phyloP scores from a whole-genome alignment of 1,139 yeast genomes.

The Saccharomyces uvarum region DNA sequence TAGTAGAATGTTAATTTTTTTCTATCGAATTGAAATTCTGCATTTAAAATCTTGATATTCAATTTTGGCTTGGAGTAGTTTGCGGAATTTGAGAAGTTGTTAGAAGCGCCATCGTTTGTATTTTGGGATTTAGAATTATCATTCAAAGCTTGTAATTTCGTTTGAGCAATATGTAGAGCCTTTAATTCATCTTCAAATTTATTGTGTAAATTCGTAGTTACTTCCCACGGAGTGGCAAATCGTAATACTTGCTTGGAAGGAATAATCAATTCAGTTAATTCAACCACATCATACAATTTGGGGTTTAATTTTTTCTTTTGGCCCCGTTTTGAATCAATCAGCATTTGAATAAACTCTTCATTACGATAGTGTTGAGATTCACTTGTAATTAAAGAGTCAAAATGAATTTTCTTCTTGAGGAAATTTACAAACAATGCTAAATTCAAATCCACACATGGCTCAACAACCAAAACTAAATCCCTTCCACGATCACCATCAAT shows the following conservation, averaged over 20 bases:
- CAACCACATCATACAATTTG: conserved; percentile 32
- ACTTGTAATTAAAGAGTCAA: conserved; percentile 30
- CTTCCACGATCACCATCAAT: conserved; percentile 96
- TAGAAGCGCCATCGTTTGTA: conserved; percentile 3
- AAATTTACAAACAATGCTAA: conserved; percentile 79
- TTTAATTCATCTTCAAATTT: conserved; percentile 40
- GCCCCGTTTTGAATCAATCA: conserved; percentile 23
- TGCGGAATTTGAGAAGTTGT: background rate
- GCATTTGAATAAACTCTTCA: conserved; percentile 21
- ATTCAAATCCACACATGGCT: conserved; percentile 58
- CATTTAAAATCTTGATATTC: conserved; percentile 50
- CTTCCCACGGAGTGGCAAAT: conserved; percentile 36
- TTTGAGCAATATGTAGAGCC: conserved; percentile 38
- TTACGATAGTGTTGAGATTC: conserved; percentile 27
- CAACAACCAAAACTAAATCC: conserved; percentile 76
- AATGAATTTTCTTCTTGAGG: conserved; percentile 51
- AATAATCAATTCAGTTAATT: conserved; percentile 31
- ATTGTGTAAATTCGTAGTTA: conserved; percentile 32
- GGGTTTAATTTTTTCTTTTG: conserved; percentile 24
- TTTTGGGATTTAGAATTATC: conserved; percentile 12
- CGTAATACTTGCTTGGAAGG: conserved; percentile 69
- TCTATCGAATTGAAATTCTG: conserved; percentile 93
- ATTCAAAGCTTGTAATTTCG: conserved; percentile 32
- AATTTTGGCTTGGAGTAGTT: conserved; percentile 10
- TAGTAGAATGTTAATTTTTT: conserved; percentile 90